Conservation (phyloP, 73 alveolate genomes). For the Paramecium octaurelia region DNA sequence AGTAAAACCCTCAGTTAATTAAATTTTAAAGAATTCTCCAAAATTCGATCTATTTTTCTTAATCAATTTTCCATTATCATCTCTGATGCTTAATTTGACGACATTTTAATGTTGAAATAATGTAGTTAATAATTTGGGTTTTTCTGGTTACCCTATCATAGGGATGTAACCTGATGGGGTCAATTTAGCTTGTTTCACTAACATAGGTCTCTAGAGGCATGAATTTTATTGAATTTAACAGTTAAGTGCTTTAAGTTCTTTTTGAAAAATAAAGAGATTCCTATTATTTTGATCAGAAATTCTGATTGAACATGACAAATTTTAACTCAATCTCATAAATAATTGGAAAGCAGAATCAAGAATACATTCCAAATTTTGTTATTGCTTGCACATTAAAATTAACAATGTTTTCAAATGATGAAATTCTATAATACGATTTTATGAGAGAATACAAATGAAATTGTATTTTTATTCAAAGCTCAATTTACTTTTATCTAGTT, state of each 20-base stretch:
- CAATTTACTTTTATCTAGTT: neutral
- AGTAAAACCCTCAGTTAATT: neutral
- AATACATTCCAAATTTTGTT: neutral
- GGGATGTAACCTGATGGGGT: neutral
- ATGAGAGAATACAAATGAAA: neutral
- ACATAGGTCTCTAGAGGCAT: neutral
- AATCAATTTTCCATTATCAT: neutral
- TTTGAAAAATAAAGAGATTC: neutral
- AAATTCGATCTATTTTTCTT: neutral
- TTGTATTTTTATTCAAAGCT: neutral
- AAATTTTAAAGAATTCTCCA: neutral
- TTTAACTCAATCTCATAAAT: neutral
- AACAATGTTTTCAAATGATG: neutral
- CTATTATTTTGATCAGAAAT: neutral
- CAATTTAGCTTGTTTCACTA: neutral
- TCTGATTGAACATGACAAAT: neutral
- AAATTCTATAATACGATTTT: neutral
- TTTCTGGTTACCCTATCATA: neutral
- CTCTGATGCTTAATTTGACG: neutral
- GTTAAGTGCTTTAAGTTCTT: neutral
- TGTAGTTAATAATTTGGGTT: neutral
- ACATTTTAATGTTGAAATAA: neutral
- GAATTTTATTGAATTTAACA: neutral
- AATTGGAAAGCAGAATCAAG: neutral
- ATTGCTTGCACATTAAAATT: neutral